A percentile compares a stretch with the other conserved stretches of the same genome.
Conservation (phyloP, 345 rosid species). For the Arabidopsis suecica region DNA sequence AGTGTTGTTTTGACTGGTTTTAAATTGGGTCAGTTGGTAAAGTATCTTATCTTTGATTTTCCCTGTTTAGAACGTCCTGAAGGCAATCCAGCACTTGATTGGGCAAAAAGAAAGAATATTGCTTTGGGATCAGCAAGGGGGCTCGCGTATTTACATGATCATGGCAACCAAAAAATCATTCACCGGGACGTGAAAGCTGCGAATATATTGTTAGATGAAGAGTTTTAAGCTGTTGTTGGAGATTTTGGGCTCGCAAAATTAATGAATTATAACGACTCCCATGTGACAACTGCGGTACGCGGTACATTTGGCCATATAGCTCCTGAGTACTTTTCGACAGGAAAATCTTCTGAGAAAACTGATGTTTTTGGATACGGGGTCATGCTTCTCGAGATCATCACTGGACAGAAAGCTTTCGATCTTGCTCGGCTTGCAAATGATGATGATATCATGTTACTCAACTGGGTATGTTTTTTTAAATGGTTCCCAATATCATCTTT, state of each 20-base stretch:
- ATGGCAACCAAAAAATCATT: slow-evolving; percentile 91
- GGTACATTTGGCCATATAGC: slow-evolving; percentile 99
- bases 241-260: slow-evolving; percentile 95
- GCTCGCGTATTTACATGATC: slow-evolving; percentile 90
- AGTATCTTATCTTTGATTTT: slow-evolving; percentile 9
- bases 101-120: slow-evolving; percentile 74
- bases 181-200: slow-evolving; percentile 99
- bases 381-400: slow-evolving; percentile 96
- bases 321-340: slow-evolving; percentile 93
- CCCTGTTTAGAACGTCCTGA: slow-evolving; percentile 59
- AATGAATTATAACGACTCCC: slow-evolving; percentile 90
- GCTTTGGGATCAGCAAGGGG: slow-evolving; percentile 92
- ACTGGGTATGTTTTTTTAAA: slow-evolving; percentile 66
- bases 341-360: slow-evolving; percentile 93
- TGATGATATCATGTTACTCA: slow-evolving; percentile 92
- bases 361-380: slow-evolving; percentile 98
- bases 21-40: neutral
- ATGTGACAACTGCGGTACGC: slow-evolving; percentile 94
- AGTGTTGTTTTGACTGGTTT: neutral
- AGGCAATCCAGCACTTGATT: slow-evolving; percentile 59
- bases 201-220: slow-evolving; percentile 88
- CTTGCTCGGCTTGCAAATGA: slow-evolving; percentile 97
- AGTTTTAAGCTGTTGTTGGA: slow-evolving; percentile 95
- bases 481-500: neutral
- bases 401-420: slow-evolving; percentile 94